A percentile compares a stretch with the other conserved stretches of the same genome.
These are phyloP conservation scores for Vachellia collinsii DNA, from an alignment of 306 rosid genomes.

Conservation along the genomic window DNA sequence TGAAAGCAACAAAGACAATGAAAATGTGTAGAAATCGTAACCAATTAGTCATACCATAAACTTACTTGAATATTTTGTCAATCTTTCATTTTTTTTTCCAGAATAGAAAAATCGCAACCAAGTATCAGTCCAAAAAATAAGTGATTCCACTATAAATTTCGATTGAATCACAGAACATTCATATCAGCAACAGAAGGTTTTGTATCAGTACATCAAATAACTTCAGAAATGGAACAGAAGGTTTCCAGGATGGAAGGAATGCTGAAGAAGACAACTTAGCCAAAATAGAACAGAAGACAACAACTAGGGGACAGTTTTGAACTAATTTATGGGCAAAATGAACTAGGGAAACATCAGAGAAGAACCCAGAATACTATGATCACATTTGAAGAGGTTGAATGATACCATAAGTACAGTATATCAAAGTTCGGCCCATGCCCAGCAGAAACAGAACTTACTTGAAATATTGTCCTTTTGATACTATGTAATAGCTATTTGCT, in stretches of 20 bases:
- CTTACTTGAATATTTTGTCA: background rate
- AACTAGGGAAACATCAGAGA: background rate
- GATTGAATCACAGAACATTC: too few relatives aligned
- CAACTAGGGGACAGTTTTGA: background rate
- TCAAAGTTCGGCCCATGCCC: background rate
- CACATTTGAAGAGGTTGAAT: background rate
- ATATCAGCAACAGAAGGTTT: background rate
- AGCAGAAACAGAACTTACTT: background rate
- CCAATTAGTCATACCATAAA: too few relatives aligned
- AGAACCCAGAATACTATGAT: background rate
- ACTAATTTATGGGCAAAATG: background rate
- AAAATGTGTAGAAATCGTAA: too few relatives aligned
- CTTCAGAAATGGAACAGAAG: too few relatives aligned
- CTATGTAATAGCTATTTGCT: background rate
- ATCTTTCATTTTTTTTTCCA: too few relatives aligned
- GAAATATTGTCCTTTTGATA: background rate
- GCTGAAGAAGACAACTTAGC: too few relatives aligned
- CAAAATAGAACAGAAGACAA: background rate
- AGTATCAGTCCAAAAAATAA: too few relatives aligned
- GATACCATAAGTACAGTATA: background rate
- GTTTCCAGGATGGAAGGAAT: too few relatives aligned
- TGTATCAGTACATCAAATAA: too few relatives aligned
- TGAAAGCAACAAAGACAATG: too few relatives aligned
- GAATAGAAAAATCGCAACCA: too few relatives aligned
- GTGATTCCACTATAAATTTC: too few relatives aligned